Percentiles rank a stretch among this genome's conserved stretches.
Conservation (phyloP, 164 flowering plant species). For the Piper betle region DNA sequence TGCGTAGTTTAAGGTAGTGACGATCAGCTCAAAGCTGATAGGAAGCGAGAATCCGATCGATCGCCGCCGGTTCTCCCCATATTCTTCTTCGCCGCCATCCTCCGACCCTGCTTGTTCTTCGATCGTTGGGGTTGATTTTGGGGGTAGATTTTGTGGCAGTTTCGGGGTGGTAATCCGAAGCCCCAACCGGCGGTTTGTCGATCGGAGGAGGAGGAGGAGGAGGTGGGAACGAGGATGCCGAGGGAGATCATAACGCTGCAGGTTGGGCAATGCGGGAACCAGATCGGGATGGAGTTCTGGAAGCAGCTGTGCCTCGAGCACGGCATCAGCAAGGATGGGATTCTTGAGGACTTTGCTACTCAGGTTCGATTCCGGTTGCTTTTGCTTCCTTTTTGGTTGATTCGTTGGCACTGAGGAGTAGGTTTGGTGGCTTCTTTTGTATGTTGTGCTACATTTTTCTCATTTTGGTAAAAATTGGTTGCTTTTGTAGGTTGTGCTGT, state of each 20-base stretch:
- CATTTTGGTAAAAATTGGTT: neutral
- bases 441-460: neutral
- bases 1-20: too few species aligned
- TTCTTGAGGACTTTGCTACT: constrained; percentile 96
- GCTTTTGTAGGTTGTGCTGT: neutral
- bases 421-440: too few species aligned
- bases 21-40: too few species aligned
- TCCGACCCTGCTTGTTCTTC: too few species aligned
- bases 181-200: too few species aligned
- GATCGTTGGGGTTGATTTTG: too few species aligned
- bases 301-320: constrained; percentile 99
- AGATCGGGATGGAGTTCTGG: constrained; percentile 99
- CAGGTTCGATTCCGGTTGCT: constrained; percentile 33
- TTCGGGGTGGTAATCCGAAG: too few species aligned
- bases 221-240: constrained; percentile 38
- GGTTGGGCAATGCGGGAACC: constrained; percentile 99
- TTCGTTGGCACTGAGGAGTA: too few species aligned
- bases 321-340: constrained; percentile 95
- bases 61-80: too few species aligned
- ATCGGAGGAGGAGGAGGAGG: neutral
- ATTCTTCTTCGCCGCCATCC: too few species aligned
- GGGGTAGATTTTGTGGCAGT: too few species aligned
- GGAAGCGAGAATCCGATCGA: too few species aligned
- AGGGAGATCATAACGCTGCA: constrained; percentile 94
- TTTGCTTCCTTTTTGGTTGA: neutral